These are phyloP conservation scores for Neofusicoccum parvum DNA, from an alignment of 2,329 filamentous ascomycete species.

Conservation along the genomic window DNA sequence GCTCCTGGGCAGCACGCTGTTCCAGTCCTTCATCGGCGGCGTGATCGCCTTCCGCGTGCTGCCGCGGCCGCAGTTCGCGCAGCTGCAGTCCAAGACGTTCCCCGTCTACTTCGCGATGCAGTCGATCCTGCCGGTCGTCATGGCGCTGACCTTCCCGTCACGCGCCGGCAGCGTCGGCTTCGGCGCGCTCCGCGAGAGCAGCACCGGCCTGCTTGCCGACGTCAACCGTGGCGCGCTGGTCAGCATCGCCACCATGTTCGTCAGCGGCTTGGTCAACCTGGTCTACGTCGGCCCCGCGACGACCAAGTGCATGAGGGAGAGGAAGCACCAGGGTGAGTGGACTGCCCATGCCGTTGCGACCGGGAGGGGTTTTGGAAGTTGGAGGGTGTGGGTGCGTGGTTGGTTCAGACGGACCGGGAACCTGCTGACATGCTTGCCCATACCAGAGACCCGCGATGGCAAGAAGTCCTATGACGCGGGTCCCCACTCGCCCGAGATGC, in stretches of 20 bases:
- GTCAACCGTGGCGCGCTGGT: conserved; percentile 36
- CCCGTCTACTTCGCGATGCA: conserved; percentile 89
- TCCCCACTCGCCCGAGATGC: conserved; percentile 85
- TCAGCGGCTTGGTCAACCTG: conserved; percentile 72
- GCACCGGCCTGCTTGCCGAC: conserved; percentile 3
- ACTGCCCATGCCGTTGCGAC: no score
- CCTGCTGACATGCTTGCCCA: neutral
- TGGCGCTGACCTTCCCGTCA: conserved; percentile 76
- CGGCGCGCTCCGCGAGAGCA: neutral
- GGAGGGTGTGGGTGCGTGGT: conserved; percentile 29
- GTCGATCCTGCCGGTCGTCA: conserved; percentile 68
- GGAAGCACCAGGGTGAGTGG: conserved; percentile 65
- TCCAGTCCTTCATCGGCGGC: conserved; percentile 78
- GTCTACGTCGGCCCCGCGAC: conserved; percentile 74
- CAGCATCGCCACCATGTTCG: conserved; percentile 70
- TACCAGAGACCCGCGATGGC: conserved; percentile 71
- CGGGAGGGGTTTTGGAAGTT: neutral
- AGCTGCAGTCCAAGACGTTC: conserved; percentile 79
- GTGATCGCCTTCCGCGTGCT: conserved; percentile 76
- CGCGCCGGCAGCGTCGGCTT: conserved; percentile 20
- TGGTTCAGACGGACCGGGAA: neutral
- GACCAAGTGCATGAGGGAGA: conserved; percentile 70
- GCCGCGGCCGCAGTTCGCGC: conserved; percentile 76
- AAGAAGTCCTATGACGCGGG: conserved; percentile 81
- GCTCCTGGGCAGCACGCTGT: conserved; percentile 82